Evolutionary conservation across 1,139 yeast species (phyloP).

Genomic region (Taphrina deformans): DNA sequence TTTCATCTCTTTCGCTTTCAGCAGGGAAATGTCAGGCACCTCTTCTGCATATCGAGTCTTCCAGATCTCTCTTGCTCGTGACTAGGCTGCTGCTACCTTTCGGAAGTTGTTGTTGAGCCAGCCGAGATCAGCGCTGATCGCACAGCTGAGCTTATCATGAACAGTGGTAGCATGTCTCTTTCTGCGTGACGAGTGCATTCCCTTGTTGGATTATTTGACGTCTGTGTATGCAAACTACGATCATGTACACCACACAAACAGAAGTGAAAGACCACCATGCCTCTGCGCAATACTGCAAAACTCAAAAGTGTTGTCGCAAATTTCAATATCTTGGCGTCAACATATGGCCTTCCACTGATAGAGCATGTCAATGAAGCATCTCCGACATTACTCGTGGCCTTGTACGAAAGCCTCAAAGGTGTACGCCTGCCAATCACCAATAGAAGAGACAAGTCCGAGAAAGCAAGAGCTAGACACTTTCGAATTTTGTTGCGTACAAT

Average conservation of each 20-base stretch:
- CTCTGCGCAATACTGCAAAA: neutral
- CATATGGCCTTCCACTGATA: constrained; percentile 6
- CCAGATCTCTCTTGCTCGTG: too few relatives aligned
- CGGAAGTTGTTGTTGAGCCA: too few relatives aligned
- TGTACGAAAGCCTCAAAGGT: constrained; percentile 16
- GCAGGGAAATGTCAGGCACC: too few relatives aligned
- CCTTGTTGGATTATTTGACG: too few relatives aligned
- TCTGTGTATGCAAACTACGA: too few relatives aligned
- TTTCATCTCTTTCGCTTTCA: too few relatives aligned
- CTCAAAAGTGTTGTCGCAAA: neutral
- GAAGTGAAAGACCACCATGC: neutral
- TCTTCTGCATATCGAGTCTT: too few relatives aligned
- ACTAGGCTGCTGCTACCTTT: too few relatives aligned
- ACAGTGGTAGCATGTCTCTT: too few relatives aligned
- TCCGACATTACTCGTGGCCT: constrained; percentile 15
- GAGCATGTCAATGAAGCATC: constrained; percentile 6
- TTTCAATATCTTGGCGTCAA: neutral
- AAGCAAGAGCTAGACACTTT: neutral
- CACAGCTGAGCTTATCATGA: too few relatives aligned
- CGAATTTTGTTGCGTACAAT: neutral
- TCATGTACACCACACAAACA: neutral
- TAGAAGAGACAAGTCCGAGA: neutral
- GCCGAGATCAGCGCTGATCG: too few relatives aligned
- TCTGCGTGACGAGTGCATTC: too few relatives aligned
- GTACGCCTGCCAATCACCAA: constrained; percentile 1